Base-by-base conservation (phyloP, 2,329 filamentous ascomycete genomes). In the Colletotrichum lindemuthianum region DNA sequence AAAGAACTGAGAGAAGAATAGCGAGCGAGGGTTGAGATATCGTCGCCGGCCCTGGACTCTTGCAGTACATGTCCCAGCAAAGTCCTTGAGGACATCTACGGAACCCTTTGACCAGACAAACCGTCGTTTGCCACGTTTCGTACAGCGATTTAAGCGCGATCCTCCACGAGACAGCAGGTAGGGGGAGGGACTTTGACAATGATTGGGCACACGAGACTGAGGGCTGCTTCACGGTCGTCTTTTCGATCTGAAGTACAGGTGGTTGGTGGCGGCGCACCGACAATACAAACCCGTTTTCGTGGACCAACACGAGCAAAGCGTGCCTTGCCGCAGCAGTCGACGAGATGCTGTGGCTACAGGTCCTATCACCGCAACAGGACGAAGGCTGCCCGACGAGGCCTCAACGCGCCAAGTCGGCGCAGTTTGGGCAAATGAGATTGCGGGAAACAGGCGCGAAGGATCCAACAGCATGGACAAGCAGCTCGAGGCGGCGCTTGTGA, bases 361-460 rank as follows among this genome's bases (percentile, higher is more conserved):
- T 6, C 9, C n/a, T 13, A 15, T 24, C n/a, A 47, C 2, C n/a
- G 32, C 39, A 43, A 47, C 16, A 24, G 37, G 41, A 54, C 10
- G 40, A 60, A 39, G n/a, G 13, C 37, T 8, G 32, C 48, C 37
- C 9, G 5, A 32, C 16, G 15, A 7, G 53, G 12, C 33, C 47
- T 40, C 41, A 49, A 48, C 39, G 60, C 53, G 59, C 52, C 37
- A 51, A 40, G 15, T 32, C 39, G 44, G 48, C 9, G 47, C 16
- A 41, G 8, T 9, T 16, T 49, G 44, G 40, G 44, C 63, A 44
- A 66, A 66, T 64, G 11, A 41, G 9, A 47, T 40, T 15, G 53
- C 50, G 50, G 33, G 16, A 15, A 51, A 64, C 47, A 66, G 59
- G 39, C 63, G 63, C 63, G 63, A 64, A 66, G 63, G 63, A 66